phyloP scores from a whole-genome alignment of 2,329 filamentous ascomycete genomes.

The Colletotrichum sp. region DNA sequence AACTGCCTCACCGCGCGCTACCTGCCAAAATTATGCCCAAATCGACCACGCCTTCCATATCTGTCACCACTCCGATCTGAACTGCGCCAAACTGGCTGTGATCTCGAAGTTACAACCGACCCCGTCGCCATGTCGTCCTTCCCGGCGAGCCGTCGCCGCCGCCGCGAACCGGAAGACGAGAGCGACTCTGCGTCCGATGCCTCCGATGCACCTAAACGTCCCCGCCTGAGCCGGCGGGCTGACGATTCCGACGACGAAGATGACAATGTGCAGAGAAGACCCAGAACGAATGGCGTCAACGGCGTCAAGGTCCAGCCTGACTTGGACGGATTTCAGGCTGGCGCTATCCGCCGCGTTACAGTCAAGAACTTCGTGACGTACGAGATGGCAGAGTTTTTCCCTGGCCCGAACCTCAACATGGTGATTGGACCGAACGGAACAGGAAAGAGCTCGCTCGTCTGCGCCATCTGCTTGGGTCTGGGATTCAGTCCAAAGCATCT shows the following conservation, averaged over 20 bases:
- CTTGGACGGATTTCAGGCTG: slow-evolving; percentile 62
- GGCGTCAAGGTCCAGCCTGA: slow-evolving; percentile 6
- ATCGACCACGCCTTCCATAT: not conserved
- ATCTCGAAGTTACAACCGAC: not conserved
- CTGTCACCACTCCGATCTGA: not conserved
- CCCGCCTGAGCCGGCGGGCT: slow-evolving; percentile 30
- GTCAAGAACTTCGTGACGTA: slow-evolving; percentile 95
- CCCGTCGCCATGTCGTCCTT: not conserved
- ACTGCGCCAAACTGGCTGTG: not conserved
- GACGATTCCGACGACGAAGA: slow-evolving; percentile 20
- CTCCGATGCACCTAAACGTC: slow-evolving; percentile 38
- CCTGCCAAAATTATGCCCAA: not conserved
- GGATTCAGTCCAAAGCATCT: slow-evolving; percentile 84
- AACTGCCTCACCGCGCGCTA: not conserved
- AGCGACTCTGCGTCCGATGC: slow-evolving; percentile 34
- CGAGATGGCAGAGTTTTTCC: slow-evolving; percentile 86
- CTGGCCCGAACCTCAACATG: slow-evolving; percentile 95
- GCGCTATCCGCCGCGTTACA: slow-evolving; percentile 86
- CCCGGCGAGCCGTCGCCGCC: slow-evolving; percentile 28
- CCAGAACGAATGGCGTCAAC: slow-evolving; percentile 10
- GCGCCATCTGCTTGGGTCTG: slow-evolving; percentile 91
- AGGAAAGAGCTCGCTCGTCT: slow-evolving; percentile 96
- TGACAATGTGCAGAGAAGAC: slow-evolving; percentile 8
- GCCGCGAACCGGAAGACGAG: slow-evolving; percentile 43
- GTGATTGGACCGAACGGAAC: slow-evolving; percentile 99